These are phyloP conservation scores for Thermothielavioides terrestris DNA, from an alignment of 495 filamentous ascomycete genomes.

Conservation along the genomic window DNA sequence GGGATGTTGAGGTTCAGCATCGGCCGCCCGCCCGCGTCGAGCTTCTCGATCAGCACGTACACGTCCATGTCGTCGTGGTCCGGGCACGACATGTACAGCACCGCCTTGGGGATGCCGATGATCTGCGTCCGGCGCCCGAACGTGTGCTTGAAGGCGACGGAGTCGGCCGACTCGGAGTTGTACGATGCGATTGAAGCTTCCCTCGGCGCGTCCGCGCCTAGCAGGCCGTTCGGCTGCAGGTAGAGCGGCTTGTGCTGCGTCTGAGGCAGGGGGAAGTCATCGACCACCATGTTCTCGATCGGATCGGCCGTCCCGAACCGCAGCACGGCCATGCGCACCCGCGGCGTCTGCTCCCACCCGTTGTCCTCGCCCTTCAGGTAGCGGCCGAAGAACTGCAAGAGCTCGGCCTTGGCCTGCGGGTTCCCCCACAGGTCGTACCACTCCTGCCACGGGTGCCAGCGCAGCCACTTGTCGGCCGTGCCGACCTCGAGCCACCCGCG, in stretches of 20 bases:
- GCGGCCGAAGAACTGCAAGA: background rate
- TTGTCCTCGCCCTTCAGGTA: conserved; percentile 2
- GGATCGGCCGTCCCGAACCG: background rate
- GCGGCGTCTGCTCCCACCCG: background rate
- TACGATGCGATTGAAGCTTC: background rate
- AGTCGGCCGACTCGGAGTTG: background rate
- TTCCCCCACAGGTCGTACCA: conserved; percentile 1
- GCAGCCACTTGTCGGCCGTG: background rate
- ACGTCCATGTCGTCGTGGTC: conserved; percentile 1
- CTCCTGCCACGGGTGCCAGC: background rate
- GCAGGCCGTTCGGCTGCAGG: background rate
- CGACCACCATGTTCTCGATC: background rate
- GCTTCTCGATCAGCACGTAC: conserved; percentile 1
- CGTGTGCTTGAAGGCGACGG: background rate
- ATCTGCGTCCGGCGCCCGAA: background rate
- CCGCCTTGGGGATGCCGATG: background rate
- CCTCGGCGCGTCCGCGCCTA: background rate
- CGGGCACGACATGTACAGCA: background rate
- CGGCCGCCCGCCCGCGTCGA: background rate
- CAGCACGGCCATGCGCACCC: background rate
- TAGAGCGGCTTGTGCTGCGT: background rate
- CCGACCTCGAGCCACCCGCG: background rate
- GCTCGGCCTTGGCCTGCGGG: background rate
- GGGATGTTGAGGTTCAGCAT: conserved; percentile 1
- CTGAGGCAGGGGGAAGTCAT: background rate